These are phyloP conservation scores for Coniochaeta sp. DNA, from an alignment of 2,329 filamentous ascomycete species.

Conservation along the genomic window DNA sequence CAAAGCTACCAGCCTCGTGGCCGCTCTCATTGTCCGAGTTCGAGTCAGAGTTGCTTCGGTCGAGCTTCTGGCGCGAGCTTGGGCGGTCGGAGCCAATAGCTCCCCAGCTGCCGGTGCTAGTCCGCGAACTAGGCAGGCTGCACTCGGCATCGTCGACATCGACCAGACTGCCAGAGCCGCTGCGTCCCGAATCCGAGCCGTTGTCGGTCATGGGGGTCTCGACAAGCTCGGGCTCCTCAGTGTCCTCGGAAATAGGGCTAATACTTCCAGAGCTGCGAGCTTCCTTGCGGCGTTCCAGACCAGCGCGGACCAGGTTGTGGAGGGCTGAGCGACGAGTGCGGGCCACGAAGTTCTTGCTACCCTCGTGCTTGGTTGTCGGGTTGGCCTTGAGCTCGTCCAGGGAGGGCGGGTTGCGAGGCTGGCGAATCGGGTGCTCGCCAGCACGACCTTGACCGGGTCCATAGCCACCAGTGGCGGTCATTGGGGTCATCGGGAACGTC, in stretches of 20 bases:
- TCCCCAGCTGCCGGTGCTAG: slow-evolving; percentile 64
- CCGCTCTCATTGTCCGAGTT: slow-evolving; percentile 42
- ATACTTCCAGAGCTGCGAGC: slow-evolving; percentile 71
- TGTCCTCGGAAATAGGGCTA: slow-evolving; percentile 81
- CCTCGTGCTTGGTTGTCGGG: slow-evolving; percentile 88
- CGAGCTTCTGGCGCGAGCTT: slow-evolving; percentile 59
- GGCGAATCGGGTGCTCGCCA: slow-evolving; percentile 88
- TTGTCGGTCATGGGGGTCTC: slow-evolving; percentile 63
- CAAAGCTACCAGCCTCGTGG: slow-evolving; percentile 53
- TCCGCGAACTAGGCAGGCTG: slow-evolving; percentile 68
- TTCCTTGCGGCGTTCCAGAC: slow-evolving; percentile 75
- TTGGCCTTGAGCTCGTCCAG: slow-evolving; percentile 86
- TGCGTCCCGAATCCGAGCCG: slow-evolving; percentile 63
- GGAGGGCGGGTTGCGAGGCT: slow-evolving; percentile 85
- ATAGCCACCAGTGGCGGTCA: slow-evolving; percentile 65
- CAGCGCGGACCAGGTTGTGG: slow-evolving; percentile 84
- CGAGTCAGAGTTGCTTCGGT: slow-evolving; percentile 52
- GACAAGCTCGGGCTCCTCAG: slow-evolving; percentile 48
- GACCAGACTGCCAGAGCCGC: slow-evolving; percentile 67
- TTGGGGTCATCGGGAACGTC: slow-evolving; percentile 70
- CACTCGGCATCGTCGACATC: slow-evolving; percentile 60
- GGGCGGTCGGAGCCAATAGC: slow-evolving; percentile 86
- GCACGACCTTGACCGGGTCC: slow-evolving; percentile 88
- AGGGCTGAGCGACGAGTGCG: slow-evolving; percentile 89
- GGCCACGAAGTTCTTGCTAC: slow-evolving; percentile 94